phyloP scores from a whole-genome alignment of 73 alveolate genomes.

The Uronychia setigera region DNA sequence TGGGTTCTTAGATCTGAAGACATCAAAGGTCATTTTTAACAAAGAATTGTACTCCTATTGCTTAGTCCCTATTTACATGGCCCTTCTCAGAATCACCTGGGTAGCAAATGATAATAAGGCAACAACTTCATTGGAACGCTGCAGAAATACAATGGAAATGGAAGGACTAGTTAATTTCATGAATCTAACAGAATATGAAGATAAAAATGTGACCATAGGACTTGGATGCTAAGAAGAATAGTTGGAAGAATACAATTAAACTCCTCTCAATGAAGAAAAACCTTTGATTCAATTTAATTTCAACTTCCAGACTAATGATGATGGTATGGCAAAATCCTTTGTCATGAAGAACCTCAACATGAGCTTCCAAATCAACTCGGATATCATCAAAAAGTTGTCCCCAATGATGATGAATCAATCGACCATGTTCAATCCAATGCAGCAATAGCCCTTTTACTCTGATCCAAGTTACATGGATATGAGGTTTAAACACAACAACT shows the following conservation, averaged over 20 bases:
- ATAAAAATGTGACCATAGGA: not conserved
- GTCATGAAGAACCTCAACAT: not conserved
- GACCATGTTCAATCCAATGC: not conserved
- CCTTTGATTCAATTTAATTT: not conserved
- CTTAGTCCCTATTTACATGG: conserved; percentile 39
- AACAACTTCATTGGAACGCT: not conserved
- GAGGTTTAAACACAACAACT: no score
- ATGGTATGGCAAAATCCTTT: not conserved
- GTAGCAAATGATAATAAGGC: not conserved
- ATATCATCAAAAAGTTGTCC: not conserved
- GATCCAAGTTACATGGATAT: not conserved
- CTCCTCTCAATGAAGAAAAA: not conserved
- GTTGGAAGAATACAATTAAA: not conserved
- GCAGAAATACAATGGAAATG: not conserved
- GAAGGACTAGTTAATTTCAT: not conserved
- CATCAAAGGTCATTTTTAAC: not conserved
- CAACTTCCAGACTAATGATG: not conserved
- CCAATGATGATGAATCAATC: not conserved
- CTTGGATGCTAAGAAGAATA: not conserved
- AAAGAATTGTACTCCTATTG: conserved; percentile 23
- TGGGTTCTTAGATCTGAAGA: conserved; percentile 13
- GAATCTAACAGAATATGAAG: not conserved
- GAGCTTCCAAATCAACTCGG: not conserved
- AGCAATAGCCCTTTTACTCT: not conserved
- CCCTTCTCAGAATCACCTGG: conserved; percentile 6